Conservation (phyloP, 805 yeast species). For the Candida silvicultrix region DNA sequence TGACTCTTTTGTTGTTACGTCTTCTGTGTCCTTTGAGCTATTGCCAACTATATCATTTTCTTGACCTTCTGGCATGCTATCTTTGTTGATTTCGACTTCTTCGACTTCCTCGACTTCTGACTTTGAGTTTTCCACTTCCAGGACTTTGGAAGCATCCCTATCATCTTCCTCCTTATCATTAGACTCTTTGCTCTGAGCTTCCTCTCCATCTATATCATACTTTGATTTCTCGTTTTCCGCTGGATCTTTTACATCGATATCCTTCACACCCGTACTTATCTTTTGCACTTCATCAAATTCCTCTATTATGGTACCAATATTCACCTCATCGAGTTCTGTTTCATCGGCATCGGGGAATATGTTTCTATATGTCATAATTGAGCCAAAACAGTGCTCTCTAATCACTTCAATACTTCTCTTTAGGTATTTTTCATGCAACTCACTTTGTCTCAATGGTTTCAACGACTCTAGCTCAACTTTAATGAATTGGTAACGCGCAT, state of each 20-base stretch:
- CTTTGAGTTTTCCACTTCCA: no score
- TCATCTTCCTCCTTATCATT: no score
- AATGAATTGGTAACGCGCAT: conserved; percentile 66
- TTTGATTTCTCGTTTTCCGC: background rate
- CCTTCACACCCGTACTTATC: background rate
- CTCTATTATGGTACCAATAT: background rate
- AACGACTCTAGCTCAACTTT: conserved; percentile 52
- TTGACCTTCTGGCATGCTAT: no score
- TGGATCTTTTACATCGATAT: background rate
- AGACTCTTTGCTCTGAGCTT: no score
- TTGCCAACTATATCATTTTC: no score
- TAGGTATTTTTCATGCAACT: conserved; percentile 51
- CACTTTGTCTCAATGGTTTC: conserved; percentile 46
- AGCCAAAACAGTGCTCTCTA: conserved; percentile 75
- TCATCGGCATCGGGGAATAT: conserved; percentile 43
- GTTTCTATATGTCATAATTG: conserved; percentile 59
- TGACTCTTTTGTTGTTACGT: conserved; percentile 2
- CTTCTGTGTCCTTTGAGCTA: conserved; percentile 14
- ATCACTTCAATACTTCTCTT: conserved; percentile 79
- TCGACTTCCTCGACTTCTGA: no score
- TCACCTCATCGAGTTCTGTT: conserved; percentile 13
- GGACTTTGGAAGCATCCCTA: background rate
- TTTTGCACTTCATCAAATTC: background rate
- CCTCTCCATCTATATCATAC: no score
- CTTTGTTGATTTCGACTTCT: no score